These are phyloP conservation scores for Trypanosoma platydactyli DNA, from an alignment of 208 protist genomes.

Conservation along the genomic window DNA sequence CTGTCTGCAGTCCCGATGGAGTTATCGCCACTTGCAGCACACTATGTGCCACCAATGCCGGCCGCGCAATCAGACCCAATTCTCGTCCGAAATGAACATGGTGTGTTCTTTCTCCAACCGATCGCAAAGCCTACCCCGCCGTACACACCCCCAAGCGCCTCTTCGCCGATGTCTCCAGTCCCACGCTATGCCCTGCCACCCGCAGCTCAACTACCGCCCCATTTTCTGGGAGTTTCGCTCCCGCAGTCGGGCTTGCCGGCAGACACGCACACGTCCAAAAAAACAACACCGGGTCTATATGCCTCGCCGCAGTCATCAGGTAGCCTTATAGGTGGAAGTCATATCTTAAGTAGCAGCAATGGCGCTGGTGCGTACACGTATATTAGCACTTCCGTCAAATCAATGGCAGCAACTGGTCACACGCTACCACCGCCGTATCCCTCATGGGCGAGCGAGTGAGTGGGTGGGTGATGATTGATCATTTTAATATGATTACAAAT, in stretches of 20 bases:
- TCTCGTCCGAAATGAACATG: conserved; percentile 76
- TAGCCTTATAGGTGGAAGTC: conserved; percentile 16
- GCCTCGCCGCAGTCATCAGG: neutral
- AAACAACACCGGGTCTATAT: conserved; percentile 6
- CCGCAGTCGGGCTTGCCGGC: conserved; percentile 27
- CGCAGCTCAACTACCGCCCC: conserved; percentile 32
- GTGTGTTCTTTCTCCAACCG: conserved; percentile 80
- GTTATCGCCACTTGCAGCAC: conserved; percentile 51
- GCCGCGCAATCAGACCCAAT: conserved; percentile 63
- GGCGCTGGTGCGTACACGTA: conserved; percentile 31
- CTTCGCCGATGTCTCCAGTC: conserved; percentile 73
- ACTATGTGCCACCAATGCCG: conserved; percentile 68
- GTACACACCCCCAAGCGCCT: conserved; percentile 61
- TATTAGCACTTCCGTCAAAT: conserved; percentile 23
- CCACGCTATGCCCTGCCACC: conserved; percentile 75
- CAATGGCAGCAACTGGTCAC: neutral
- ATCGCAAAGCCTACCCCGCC: conserved; percentile 42
- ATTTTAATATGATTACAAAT: neutral
- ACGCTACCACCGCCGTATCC: conserved; percentile 28
- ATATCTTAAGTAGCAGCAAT: conserved; percentile 20
- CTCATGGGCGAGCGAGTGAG: neutral
- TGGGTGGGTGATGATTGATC: neutral
- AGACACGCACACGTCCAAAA: conserved; percentile 36
- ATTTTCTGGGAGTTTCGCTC: conserved; percentile 30
- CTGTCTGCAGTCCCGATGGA: conserved; percentile 38